These are phyloP conservation scores for Phytomonas francai DNA, from an alignment of 208 protist genomes.

Conservation along the genomic window DNA sequence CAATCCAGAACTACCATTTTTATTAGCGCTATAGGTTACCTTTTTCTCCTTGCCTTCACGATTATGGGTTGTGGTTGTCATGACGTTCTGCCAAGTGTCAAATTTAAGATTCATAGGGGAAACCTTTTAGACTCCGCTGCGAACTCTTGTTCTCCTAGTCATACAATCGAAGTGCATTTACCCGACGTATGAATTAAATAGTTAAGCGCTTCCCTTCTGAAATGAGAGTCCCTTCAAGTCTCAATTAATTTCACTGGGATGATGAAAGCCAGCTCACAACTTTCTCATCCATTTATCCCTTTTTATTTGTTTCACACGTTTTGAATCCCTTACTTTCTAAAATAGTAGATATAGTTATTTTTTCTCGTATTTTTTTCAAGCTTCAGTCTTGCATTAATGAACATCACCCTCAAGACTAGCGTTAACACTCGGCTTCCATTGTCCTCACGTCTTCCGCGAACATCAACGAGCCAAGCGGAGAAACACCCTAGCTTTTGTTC, in stretches of 20 bases:
- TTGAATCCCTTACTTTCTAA: not conserved
- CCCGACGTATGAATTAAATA: not conserved
- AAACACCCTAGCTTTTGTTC: conserved; percentile 13
- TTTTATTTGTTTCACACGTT: not conserved
- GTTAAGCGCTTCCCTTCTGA: not conserved
- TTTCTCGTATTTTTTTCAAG: conserved; percentile 1
- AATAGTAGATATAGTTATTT: not conserved
- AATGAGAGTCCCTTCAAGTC: not conserved
- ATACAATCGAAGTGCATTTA: not conserved
- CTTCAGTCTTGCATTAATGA: conserved; percentile 9
- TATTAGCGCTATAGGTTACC: not conserved
- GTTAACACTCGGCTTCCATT: conserved; percentile 68
- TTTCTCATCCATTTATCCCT: not conserved
- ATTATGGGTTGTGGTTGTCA: not conserved
- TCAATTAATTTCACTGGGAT: not conserved
- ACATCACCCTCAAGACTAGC: conserved; percentile 55
- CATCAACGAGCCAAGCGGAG: conserved; percentile 14
- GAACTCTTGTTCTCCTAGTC: not conserved
- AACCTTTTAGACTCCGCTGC: not conserved
- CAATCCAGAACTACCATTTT: not conserved
- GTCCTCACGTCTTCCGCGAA: conserved; percentile 26
- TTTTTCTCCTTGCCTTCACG: not conserved
- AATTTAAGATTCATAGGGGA: not conserved
- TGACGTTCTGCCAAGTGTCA: not conserved
- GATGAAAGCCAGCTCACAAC: not conserved